Conservation (phyloP, 2,329 filamentous ascomycete genomes). For the Cladophialophora carrionii region DNA sequence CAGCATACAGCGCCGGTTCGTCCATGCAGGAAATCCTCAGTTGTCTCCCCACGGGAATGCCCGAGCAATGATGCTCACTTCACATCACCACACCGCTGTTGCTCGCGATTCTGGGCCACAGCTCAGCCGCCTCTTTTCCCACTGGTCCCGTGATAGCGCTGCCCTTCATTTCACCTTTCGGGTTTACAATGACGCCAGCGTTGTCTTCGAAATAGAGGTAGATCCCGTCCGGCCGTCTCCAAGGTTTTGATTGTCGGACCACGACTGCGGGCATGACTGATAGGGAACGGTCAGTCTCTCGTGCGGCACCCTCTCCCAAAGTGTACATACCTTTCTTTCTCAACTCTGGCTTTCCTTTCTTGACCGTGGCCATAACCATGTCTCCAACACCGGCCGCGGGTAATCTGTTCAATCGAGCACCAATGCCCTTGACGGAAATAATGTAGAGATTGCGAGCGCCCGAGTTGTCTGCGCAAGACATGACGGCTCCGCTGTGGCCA, state of each 20-base stretch:
- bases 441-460: slow-evolving; percentile 99
- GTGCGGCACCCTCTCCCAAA: background rate
- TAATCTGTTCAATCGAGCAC: slow-evolving; percentile 95
- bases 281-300: slow-evolving; percentile 10
- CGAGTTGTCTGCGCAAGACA: slow-evolving; percentile 99
- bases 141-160: slow-evolving; percentile 98
- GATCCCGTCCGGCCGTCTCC: slow-evolving; percentile 97
- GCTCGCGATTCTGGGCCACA: slow-evolving; percentile 99
- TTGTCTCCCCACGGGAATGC: background rate
- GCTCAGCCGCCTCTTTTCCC: slow-evolving; percentile 99
- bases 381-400: slow-evolving; percentile 97
- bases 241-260: slow-evolving; percentile 98
- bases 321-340: slow-evolving; percentile 75
- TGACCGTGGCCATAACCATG: slow-evolving; percentile 99
- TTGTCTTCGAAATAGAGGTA: slow-evolving; percentile 99
- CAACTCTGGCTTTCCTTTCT: slow-evolving; percentile 99
- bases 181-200: slow-evolving; percentile 99
- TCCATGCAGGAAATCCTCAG: slow-evolving; percentile 1
- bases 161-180: slow-evolving; percentile 99
- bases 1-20: background rate
- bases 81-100: slow-evolving; percentile 99
- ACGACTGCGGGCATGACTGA: slow-evolving; percentile 96
- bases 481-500: slow-evolving; percentile 84
- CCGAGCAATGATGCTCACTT: slow-evolving; percentile 45
- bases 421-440: slow-evolving; percentile 98